Base-by-base conservation (phyloP, 768 basidiomycete species). In the Lanmaoa rubissima region DNA sequence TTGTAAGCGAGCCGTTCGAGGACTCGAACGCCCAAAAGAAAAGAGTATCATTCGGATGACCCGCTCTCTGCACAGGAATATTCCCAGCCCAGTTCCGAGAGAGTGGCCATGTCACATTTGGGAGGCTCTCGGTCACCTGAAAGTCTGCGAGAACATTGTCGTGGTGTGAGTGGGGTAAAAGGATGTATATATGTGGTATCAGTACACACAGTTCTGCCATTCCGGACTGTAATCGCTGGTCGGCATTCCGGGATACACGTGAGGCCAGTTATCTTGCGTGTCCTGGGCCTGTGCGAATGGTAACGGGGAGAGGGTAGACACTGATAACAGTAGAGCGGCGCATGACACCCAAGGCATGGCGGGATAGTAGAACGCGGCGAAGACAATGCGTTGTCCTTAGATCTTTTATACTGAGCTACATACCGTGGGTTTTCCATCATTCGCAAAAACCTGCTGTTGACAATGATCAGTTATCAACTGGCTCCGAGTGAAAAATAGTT, bases 71-170 rank as follows among this genome's bases (percentile, higher is more conserved):
- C n/a, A 40, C 40, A 0, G 11, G 40, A 46, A 87, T 76, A 58
- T 86, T 87, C 34, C 86, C 85, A 13, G 86, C 85, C 63, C 75
- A 87, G 65, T 76, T 80, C 8, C 77, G 78, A 44, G 76, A 7
- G 13, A 75, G 65, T 11, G 72, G 58, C 65, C 83, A 85, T 0
- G 83, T 81, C 35, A 87, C 73, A 54, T 85, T 85, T 4, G 86
- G 84, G 10, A 87, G 76, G 10, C 65, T 67, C 7, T 73, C 65
- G 0, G 80, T 84, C 13, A 87, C 85, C 58, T 79, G 70, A 58
- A 84, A 87, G 63, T 87, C 86, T 87, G 55, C 32, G 21, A 32
- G 11, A 40, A 49, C 4, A 26, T 5, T 1, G n/a, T 48, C 5
- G 32, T 40, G 28, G n/a, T 3, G 38, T 47, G 32, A 12, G 7